Base-by-base conservation (phyloP, 257 asterid species). In the Forsythia suspensa region DNA sequence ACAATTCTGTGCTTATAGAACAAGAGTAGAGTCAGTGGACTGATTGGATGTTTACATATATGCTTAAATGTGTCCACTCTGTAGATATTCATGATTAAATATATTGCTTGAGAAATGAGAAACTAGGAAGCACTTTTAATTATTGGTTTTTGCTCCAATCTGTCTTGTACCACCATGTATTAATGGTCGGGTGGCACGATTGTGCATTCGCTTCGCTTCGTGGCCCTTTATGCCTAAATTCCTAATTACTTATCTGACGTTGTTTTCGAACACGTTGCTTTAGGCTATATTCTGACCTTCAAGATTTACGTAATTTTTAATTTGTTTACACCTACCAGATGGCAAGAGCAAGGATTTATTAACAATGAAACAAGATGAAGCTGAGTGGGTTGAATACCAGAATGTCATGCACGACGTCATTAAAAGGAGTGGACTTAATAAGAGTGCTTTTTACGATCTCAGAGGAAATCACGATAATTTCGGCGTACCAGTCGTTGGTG, bases 381-480 rank as follows among this genome's bases (percentile, higher is more conserved):
- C 85, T 78, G 99, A 95, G 86, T 96, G 99, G 99, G 77, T 90
- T 48, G 96, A 91, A 75, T 96, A 96, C 88, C 83, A 81, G 84
- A 81, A 89, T 43, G 94, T 90, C 76, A 87, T 92, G 96, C 89
- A 85, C 70, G 95, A 92, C 72, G 93, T 92, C 78, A 80, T 92
- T 71, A 77, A 73, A 80, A 88, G 87, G 74, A 96, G 99, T 83
- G 95, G 97, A 70, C 97, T 96, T 65, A 86, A 87, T 51, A 82
- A 82, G 84, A 90, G 73, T 65, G 57, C 74, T 39, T 96, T 96
- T 70, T 92, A 90, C 81, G 99, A 96, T 83, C 90, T 96, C 70
- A 91, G 98, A 77, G 99, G 99, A 75, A 93, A 96, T 82, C 99
- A 96, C 37, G 99, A 96, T 80, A 91, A 85, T 83, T 96, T 94